Base-by-base conservation (phyloP, 805 yeast genomes). In the Kodamaea kaohsiungensis region DNA sequence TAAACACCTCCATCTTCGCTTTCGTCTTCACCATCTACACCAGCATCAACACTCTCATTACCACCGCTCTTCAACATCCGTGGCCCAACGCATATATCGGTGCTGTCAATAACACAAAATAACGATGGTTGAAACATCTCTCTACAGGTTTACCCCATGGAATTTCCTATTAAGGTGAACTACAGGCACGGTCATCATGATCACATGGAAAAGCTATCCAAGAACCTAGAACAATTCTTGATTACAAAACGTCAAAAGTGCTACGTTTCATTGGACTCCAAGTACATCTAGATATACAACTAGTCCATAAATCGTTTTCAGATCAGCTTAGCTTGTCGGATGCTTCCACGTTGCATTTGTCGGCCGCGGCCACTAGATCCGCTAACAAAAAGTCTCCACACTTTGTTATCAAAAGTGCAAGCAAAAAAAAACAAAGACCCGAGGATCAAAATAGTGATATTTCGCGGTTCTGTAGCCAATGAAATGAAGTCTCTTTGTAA, bases 401-500 rank as follows among this genome's bases (percentile, higher is more conserved):
- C 35, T 30, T 30, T 30, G 35, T 30, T 30, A 30, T 30, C 35
- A 30, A 10, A 30, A 22, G 10, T 30, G 25, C 45, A 40, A 17
- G 45, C 45, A 17, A 17, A 40, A 40, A 40, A 40, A 40, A n/a
- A 7, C 22, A 2, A 40, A 30, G 35, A 30, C 35, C 45, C 45
- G 45, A 40, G 45, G 45, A n/a, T 39, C 25, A 40, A 40, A 30
- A 10, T 7, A 12, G 25, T 19, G 12, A 4, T n/a, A 15, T 40
- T 40, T 40, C 45, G 45, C 45, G 45, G 45, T 40, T 5, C 19
- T 17, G 25, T 40, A 45, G 53, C 53, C 53, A 50, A 50, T 50
- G 22, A 43, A 19, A n/a, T n/a, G 48, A 35, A 33, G 35, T 37
- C 48, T 39, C 53, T 50, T 50, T 50, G 53, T 50, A 50, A 50